phyloP scores from a whole-genome alignment of 2,329 filamentous ascomycete species.

The Talaromyces sp. region DNA sequence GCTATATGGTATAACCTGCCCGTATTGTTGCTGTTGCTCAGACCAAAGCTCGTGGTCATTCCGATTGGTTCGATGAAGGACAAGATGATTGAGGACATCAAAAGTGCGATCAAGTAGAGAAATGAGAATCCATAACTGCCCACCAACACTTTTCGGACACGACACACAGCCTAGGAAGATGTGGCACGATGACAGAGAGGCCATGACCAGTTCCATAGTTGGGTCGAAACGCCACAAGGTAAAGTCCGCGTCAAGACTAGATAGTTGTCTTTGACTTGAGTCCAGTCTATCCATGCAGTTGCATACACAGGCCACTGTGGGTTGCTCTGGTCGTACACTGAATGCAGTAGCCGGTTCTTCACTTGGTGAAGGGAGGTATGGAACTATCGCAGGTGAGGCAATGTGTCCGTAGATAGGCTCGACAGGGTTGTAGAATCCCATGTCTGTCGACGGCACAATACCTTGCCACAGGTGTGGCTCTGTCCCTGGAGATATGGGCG shows the following conservation, averaged over 20 bases:
- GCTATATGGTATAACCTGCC: background rate
- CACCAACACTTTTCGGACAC: slow-evolving; percentile 27
- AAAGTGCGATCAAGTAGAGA: slow-evolving; percentile 29
- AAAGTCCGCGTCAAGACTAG: slow-evolving; percentile 21
- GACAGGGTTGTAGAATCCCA: background rate
- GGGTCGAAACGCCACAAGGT: slow-evolving; percentile 28
- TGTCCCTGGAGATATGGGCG: background rate
- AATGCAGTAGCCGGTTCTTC: slow-evolving; percentile 21
- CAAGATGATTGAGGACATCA: slow-evolving; percentile 29
- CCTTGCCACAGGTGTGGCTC: slow-evolving; percentile 4
- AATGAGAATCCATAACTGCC: slow-evolving; percentile 26
- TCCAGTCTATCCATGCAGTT: slow-evolving; percentile 29
- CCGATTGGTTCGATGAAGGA: slow-evolving; percentile 12
- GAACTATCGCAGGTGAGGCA: slow-evolving; percentile 23
- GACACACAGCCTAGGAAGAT: slow-evolving; percentile 27
- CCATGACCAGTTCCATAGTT: slow-evolving; percentile 28
- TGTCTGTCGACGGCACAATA: background rate
- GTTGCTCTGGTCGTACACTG: slow-evolving; percentile 9
- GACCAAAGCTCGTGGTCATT: background rate
- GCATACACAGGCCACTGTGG: slow-evolving; percentile 13
- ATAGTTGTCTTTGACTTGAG: slow-evolving; percentile 29
- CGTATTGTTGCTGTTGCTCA: background rate
- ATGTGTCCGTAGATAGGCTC: slow-evolving; percentile 1
- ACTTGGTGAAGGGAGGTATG: slow-evolving; percentile 25
- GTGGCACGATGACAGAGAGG: slow-evolving; percentile 27